phyloP scores from a whole-genome alignment of 495 filamentous ascomycete genomes.

The Talaromyces thailandensis region DNA sequence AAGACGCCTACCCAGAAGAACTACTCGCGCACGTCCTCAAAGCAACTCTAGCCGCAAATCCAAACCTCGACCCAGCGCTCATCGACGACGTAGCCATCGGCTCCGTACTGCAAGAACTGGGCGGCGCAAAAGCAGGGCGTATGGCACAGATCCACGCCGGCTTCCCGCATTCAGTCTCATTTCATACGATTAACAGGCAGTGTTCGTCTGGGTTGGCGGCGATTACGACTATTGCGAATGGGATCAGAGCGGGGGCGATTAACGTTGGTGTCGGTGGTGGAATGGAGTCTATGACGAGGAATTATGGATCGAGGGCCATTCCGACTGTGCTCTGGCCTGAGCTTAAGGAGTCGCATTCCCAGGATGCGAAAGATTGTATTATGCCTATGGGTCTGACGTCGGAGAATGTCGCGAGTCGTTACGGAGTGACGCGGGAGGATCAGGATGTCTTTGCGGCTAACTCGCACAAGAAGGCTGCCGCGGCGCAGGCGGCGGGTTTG shows the following conservation, averaged over 20 bases:
- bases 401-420: conserved; percentile 79
- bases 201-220: conserved; percentile 70
- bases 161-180: conserved; percentile 61
- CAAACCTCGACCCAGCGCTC: conserved; percentile 58
- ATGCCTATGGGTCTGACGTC: conserved; percentile 93
- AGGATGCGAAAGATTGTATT: conserved; percentile 75
- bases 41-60: conserved; percentile 68
- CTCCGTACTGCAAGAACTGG: conserved; percentile 82
- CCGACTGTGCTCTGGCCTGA: conserved; percentile 73
- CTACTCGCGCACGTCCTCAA: conserved; percentile 73
- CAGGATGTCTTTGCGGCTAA: conserved; percentile 77
- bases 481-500: conserved; percentile 55
- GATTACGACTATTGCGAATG: conserved; percentile 60
- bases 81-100: conserved; percentile 81
- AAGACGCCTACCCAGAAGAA: conserved; percentile 85
- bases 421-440: conserved; percentile 61
- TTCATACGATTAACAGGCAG: conserved; percentile 82
- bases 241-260: conserved; percentile 63
- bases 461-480: conserved; percentile 60
- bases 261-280: conserved; percentile 78
- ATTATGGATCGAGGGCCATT: conserved; percentile 77
- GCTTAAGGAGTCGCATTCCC: conserved; percentile 50
- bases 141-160: conserved; percentile 83
- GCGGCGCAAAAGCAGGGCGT: conserved; percentile 81
- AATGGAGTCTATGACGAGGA: conserved; percentile 90